Evolutionary conservation across 2,329 filamentous ascomycete genomes (phyloP).

Genomic region (Pseudogymnoascus sp.): DNA sequence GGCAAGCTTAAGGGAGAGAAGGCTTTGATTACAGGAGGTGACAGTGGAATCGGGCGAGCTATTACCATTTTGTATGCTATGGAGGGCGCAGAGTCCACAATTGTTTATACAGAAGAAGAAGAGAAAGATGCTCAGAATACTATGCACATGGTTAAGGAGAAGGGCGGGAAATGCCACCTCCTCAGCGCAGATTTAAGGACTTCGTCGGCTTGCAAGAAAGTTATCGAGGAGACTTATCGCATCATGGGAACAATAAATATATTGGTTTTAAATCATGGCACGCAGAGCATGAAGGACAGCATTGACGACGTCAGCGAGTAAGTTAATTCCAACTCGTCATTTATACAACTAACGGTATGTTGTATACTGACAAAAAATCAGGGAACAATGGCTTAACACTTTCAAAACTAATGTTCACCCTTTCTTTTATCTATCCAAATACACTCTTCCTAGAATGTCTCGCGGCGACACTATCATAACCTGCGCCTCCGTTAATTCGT

Average conservation of each 20-base stretch:
- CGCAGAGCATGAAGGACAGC: conserved; percentile 64
- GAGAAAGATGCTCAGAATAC: conserved; percentile 70
- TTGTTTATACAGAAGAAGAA: conserved; percentile 68
- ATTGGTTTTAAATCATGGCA: conserved; percentile 66
- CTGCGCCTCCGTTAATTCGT: conserved; percentile 76
- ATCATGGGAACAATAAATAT: conserved; percentile 65
- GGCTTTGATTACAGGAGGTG: conserved; percentile 73
- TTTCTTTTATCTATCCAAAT: conserved; percentile 75
- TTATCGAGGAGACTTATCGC: conserved; percentile 58
- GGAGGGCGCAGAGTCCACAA: conserved; percentile 68
- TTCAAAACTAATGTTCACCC: conserved; percentile 80
- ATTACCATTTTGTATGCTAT: conserved; percentile 71
- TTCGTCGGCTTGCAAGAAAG: conserved; percentile 59
- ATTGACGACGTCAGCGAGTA: conserved; percentile 65
- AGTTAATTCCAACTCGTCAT: conserved; percentile 24
- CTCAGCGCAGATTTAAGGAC: conserved; percentile 57
- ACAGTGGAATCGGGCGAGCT: conserved; percentile 71
- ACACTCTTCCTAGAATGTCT: conserved; percentile 66
- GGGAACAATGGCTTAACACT: conserved; percentile 70
- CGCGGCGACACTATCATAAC: conserved; percentile 74
- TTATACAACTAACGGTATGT: neutral
- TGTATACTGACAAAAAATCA: conserved; percentile 27
- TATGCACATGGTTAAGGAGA: conserved; percentile 59
- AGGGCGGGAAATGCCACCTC: conserved; percentile 58
- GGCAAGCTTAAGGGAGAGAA: conserved; percentile 69